Conservation (phyloP, 1,284 basidiomycete species). For the Rhodofomes roseus region DNA sequence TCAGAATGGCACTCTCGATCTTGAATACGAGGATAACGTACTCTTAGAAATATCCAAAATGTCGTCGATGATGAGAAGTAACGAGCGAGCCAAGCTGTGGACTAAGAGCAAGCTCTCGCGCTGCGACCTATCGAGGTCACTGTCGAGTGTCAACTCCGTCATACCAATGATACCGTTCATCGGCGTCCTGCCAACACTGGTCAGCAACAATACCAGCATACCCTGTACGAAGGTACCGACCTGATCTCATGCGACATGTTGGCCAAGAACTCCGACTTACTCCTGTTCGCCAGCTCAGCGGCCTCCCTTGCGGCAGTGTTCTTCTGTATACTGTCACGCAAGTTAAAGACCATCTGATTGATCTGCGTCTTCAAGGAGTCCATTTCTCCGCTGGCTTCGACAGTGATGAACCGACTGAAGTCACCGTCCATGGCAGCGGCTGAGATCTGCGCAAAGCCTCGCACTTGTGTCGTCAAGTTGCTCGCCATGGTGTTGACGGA, state of each 20-base stretch:
- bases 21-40: constrained; percentile 37
- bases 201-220: not conserved
- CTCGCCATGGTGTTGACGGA: constrained; percentile 96
- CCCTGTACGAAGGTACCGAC: constrained; percentile 38
- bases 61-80: constrained; percentile 97
- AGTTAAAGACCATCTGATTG: constrained; percentile 98
- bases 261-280: constrained; percentile 97
- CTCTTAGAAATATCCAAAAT: constrained; percentile 99
- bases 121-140: constrained; percentile 84
- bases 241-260: constrained; percentile 98
- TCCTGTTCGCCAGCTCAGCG: constrained; percentile 93
- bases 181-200: constrained; percentile 62
- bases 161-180: constrained; percentile 99
- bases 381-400: constrained; percentile 99
- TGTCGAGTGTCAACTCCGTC: constrained; percentile 97
- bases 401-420: constrained; percentile 98
- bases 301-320: constrained; percentile 98
- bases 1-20: constrained; percentile 6
- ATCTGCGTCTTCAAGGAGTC: constrained; percentile 99
- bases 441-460: constrained; percentile 98
- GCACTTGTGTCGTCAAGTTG: constrained; percentile 97
- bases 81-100: constrained; percentile 89
- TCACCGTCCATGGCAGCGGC: constrained; percentile 99
- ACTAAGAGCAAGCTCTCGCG: constrained; percentile 96
- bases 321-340: constrained; percentile 97